Evolutionary conservation across 140 eudicot genomes (phyloP), one percentile per base, ranked within the genome.

Genomic region (Cichorium intybus): DNA sequence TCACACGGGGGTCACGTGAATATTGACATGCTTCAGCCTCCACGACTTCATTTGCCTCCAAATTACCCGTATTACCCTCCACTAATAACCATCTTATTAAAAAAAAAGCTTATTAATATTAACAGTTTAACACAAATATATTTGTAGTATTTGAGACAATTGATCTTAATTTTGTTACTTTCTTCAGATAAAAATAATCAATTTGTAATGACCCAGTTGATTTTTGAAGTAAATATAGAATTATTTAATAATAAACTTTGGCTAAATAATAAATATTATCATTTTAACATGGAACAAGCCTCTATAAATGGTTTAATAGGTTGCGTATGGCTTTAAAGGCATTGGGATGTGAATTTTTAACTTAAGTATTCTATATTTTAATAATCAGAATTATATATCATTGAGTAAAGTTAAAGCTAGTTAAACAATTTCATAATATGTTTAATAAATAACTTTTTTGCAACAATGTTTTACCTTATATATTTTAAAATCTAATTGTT

Each of bases 1-100:
- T 60, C 16, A 27, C 59, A 63, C 51, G 18, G 63, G 65, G 16
- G 21, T 62, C 70, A 39, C 64, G 71, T 35, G 64, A 23, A 46
- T 34, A 24, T 22, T 55, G 67, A 31, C 65, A 39, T 16, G 16
- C 15, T 26, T 53, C 39, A 12, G 6, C 27, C 33, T 27, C 69
- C 7, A n/a, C 18, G 50, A 31, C 49, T 34, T 66, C 15, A 24
- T 46, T 56, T 24, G 60, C 27, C 45, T 65, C 59, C 34, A 6
- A 43, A 15, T 62, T 22, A 63, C 66, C 59, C 64, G 17, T 56
- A 18, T 48, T 48, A 11, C 56, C 77, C 52, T 53, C 60, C 51
- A 29, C 35, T 6, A 67, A 14, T 14, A 43, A 4, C 49, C 49
- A 43, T 15, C 7, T 4, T 14, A 6, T 18, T 4, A 8, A n/a